Evolutionary conservation across 1,284 basidiomycete species (phyloP), one percentile per base, ranked within the genome.

Genomic region (Rhizopogon parksii): DNA sequence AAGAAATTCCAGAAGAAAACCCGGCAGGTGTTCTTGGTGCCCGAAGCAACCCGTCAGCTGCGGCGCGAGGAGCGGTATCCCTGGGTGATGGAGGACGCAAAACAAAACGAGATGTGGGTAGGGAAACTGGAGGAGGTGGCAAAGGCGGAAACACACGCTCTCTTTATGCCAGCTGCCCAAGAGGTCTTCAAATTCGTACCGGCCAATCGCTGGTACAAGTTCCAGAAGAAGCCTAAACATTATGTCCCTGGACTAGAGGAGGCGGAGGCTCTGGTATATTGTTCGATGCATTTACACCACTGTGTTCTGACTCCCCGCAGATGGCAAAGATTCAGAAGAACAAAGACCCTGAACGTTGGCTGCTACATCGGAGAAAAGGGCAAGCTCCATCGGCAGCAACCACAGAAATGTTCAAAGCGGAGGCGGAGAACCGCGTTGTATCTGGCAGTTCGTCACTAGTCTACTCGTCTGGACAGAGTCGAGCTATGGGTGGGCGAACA

Each of bases 191-290:
- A 87, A 63, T 91, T 93, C 67, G 83, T 93, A 6, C 85, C 90
- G 15, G 83, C 87, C 3, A 82, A 91, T 64, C 77, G 91, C 43
- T 93, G 88, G 85, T 94, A 93, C 73, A 90, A 90, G 67, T 92
- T 93, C 63, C 86, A 88, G 69, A 90, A 88, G 72, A 84, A 82
- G 59, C 77, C 86, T 40, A 83, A 82, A 55, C 82, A 89, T 60
- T 74, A 80, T 58, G 74, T 88, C 32, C 81, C 86, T 39, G 78
- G 77, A 46, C 62, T 79, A 37, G 81, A 85, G 55, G 87, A 90
- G 64, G 87, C 87, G 12, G 83, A 87, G 62, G 75, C 79, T 42
- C 72, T 90, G 64, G 89, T 91, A 68, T 62, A 76, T 65, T 19
- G 58, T 67, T 60, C 67, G 72, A 65, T 58, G 61, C 60, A 49